Percentiles rank a stretch among this genome's conserved stretches.
Conservation (phyloP, 2,329 filamentous ascomycete species). For the Pseudopyrenochaeta lycopersici region DNA sequence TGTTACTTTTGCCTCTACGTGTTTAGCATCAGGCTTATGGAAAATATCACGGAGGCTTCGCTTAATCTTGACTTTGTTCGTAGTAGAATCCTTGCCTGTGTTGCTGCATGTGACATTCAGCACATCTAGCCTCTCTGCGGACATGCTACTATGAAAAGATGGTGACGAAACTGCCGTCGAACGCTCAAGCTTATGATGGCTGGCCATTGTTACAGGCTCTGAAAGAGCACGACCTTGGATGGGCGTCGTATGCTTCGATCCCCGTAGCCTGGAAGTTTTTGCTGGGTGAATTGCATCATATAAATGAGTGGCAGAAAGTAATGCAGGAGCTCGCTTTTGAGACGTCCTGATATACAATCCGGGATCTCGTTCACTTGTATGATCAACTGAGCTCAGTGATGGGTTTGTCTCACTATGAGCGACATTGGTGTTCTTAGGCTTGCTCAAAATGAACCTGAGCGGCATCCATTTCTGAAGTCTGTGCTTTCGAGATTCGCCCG, state of each 20-base stretch:
- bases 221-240: not conserved
- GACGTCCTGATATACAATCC: not conserved
- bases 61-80: constrained; percentile 26
- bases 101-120: not conserved
- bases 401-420: not conserved
- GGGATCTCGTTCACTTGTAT: not conserved
- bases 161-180: not conserved
- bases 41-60: constrained; percentile 39
- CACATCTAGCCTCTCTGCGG: not conserved
- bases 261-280: constrained; percentile 1
- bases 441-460: not conserved
- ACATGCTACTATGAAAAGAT: not conserved
- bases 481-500: not conserved
- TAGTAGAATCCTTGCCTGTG: not conserved
- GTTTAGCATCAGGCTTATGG: constrained; percentile 18
- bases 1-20: not conserved
- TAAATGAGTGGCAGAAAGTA: not conserved
- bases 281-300: not conserved
- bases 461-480: not conserved
- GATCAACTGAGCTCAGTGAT: not conserved
- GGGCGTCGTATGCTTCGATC: not conserved
- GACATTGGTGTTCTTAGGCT: not conserved
- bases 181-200: not conserved
- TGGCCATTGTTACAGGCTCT: not conserved
- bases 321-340: not conserved